These are phyloP conservation scores for Petasospora rhodanensis DNA, from an alignment of 1,139 yeast genomes.

Conservation along the genomic window DNA sequence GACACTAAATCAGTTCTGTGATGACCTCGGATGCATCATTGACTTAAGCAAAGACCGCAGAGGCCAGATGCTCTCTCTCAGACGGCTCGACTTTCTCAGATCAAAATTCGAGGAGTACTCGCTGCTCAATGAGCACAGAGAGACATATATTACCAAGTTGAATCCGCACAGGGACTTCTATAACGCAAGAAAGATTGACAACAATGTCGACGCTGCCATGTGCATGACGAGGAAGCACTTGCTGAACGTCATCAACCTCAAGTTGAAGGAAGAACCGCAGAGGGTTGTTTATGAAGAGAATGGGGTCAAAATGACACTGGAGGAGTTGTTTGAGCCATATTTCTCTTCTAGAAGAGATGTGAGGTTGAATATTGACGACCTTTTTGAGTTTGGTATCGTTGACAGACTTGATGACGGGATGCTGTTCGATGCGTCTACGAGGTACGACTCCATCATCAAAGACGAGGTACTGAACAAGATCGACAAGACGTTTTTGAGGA, in stretches of 20 bases:
- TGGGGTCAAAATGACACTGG: slow-evolving; percentile 15
- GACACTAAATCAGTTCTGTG: slow-evolving; percentile 16
- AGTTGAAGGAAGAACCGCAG: slow-evolving; percentile 20
- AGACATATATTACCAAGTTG: slow-evolving; percentile 19
- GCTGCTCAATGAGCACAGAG: slow-evolving; percentile 22
- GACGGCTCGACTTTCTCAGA: slow-evolving; percentile 18
- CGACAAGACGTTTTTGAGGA: slow-evolving; percentile 88
- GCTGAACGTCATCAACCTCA: slow-evolving; percentile 20
- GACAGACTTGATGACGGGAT: slow-evolving; percentile 16
- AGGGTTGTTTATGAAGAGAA: slow-evolving; percentile 21
- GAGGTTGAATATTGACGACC: slow-evolving; percentile 25
- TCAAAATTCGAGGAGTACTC: slow-evolving; percentile 22
- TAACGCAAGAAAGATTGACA: slow-evolving; percentile 24
- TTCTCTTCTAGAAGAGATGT: slow-evolving; percentile 7
- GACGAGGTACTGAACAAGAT: slow-evolving; percentile 41
- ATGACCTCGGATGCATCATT: slow-evolving; percentile 18
- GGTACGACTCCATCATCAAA: slow-evolving; percentile 18
- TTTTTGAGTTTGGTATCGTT: slow-evolving; percentile 25
- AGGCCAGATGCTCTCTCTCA: slow-evolving; percentile 12
- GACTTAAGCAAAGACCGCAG: slow-evolving; percentile 10
- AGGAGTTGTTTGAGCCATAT: slow-evolving; percentile 22
- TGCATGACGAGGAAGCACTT: slow-evolving; percentile 23
- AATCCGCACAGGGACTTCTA: slow-evolving; percentile 27
- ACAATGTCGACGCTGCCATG: slow-evolving; percentile 22
- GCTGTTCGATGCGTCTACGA: slow-evolving; percentile 10